phyloP scores from a whole-genome alignment of 1,284 basidiomycete genomes.

The Fomitopsis betulina region DNA sequence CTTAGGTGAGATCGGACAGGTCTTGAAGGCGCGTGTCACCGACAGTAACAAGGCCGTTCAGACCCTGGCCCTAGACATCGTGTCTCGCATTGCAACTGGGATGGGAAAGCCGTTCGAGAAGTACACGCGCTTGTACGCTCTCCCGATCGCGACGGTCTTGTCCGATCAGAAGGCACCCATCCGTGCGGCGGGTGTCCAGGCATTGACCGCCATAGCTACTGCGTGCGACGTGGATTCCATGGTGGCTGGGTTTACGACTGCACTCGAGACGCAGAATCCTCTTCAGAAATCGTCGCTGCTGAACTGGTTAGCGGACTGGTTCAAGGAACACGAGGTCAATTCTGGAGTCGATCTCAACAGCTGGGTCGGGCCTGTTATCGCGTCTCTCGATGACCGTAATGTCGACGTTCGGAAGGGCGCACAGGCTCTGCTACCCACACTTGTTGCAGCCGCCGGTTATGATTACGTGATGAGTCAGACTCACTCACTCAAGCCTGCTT shows the following conservation, averaged over 20 bases:
- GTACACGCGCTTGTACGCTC: constrained; percentile 72
- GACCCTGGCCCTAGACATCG: constrained; percentile 84
- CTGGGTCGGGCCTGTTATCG: constrained; percentile 70
- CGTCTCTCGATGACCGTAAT: constrained; percentile 88
- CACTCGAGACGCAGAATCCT: constrained; percentile 86
- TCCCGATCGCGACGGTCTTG: constrained; percentile 80
- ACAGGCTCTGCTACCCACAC: constrained; percentile 73
- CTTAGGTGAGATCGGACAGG: constrained; percentile 83
- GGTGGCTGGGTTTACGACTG: constrained; percentile 73
- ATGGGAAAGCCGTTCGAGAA: constrained; percentile 98
- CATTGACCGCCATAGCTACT: constrained; percentile 81
- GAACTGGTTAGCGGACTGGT: constrained; percentile 82
- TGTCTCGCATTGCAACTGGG: constrained; percentile 84
- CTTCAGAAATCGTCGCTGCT: constrained; percentile 82
- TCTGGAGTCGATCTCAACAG: constrained; percentile 69
- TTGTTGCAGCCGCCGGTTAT: constrained; percentile 79
- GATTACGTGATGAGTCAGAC: constrained; percentile 88
- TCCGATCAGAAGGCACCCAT: constrained; percentile 93
- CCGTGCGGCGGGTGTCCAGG: constrained; percentile 73
- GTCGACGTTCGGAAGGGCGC: constrained; percentile 92
- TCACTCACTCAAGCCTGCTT: constrained; percentile 87
- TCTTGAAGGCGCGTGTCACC: constrained; percentile 84
- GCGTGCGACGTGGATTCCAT: constrained; percentile 85
- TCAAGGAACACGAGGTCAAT: constrained; percentile 59
- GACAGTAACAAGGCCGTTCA: constrained; percentile 97